Evolutionary conservation across 2,329 filamentous ascomycete genomes (phyloP), one percentile per base, ranked within the genome.

Genomic region (Peltaster fructicola): DNA sequence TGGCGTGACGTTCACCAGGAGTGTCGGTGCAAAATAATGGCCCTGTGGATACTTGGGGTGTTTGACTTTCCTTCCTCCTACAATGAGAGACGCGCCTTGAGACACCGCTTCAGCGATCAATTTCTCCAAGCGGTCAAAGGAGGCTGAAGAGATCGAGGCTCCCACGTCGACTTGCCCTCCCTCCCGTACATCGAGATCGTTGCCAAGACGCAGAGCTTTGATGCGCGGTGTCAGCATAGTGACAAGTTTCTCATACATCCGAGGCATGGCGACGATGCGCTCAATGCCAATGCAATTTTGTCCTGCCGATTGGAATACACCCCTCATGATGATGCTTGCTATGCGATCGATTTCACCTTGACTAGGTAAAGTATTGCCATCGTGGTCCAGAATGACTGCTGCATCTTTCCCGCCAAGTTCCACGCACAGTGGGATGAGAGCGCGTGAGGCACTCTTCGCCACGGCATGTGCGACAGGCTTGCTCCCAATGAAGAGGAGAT

Each of bases 251-350:
- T 76, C 62, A 56, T 95, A 91, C 25, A 79, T 63, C n/a, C 56
- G 59, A 2, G 80, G 73, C 9, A 78, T 65, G 13, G 76, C 80
- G 38, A 95, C 73, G 44, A 95, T 73, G 28, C 88, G 77, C 56
- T 98, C 88, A 38, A 93, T 85, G 27, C 88, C 88, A 45, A 98
- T 85, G 53, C 88, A 98, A 56, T 98, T 98, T 52, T 98, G 88
- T 1, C 88, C 88, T 9, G 82, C 75, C 25, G 82, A 82, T 52
- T 98, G 88, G 54, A 95, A 98, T 7, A 80, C 81, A 25, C 85
- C 88, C 26, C 88, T 72, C 56, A 98, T 73, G 33, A 95, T 67
- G 34, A 90, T 76, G 33, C 82, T 78, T 18, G 68, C 66, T 24
- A 95, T 73, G 20, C 76, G 69, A 4, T 67, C 54, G 30, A 95